These are phyloP conservation scores for Suhomyces emberorum DNA, from an alignment of 805 yeast species.

Conservation along the genomic window DNA sequence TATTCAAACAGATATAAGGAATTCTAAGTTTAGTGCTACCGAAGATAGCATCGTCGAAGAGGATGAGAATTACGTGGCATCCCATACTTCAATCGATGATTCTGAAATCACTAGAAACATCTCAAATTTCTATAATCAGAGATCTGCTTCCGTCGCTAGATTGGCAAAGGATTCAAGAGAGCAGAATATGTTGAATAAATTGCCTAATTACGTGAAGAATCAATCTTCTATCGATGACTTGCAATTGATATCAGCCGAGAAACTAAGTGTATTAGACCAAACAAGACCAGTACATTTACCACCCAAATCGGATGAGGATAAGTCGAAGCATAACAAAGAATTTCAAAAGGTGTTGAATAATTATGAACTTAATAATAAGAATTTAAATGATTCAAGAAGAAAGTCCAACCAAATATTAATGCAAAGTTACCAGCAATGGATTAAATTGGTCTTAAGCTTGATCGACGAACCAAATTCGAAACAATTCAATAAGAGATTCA, in stretches of 20 bases:
- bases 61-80: slow-evolving; percentile 8
- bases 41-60: slow-evolving; percentile 18
- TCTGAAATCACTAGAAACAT: slow-evolving; percentile 34
- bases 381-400: slow-evolving; percentile 17
- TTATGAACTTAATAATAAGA: slow-evolving; percentile 32
- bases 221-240: slow-evolving; percentile 55
- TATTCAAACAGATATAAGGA: slow-evolving; percentile 6
- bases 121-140: slow-evolving; percentile 32
- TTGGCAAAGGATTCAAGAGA: slow-evolving; percentile 31
- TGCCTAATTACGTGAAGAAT: slow-evolving; percentile 37
- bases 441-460: slow-evolving; percentile 18
- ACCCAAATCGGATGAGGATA: slow-evolving; percentile 55
- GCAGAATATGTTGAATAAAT: slow-evolving; percentile 30
- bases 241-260: slow-evolving; percentile 57
- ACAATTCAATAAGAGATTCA: slow-evolving; percentile 23
- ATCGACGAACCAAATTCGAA: slow-evolving; percentile 11
- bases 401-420: slow-evolving; percentile 15
- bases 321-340: slow-evolving; percentile 53
- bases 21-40: slow-evolving; percentile 5
- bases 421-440: slow-evolving; percentile 28
- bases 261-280: slow-evolving; percentile 50
- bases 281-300: slow-evolving; percentile 73
- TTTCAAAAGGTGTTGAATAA: slow-evolving; percentile 44
- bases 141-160: slow-evolving; percentile 33
- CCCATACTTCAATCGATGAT: slow-evolving; percentile 20